These are phyloP conservation scores for Phyllosticta citriasiana DNA, from an alignment of 2,329 filamentous ascomycete species.

Conservation along the genomic window DNA sequence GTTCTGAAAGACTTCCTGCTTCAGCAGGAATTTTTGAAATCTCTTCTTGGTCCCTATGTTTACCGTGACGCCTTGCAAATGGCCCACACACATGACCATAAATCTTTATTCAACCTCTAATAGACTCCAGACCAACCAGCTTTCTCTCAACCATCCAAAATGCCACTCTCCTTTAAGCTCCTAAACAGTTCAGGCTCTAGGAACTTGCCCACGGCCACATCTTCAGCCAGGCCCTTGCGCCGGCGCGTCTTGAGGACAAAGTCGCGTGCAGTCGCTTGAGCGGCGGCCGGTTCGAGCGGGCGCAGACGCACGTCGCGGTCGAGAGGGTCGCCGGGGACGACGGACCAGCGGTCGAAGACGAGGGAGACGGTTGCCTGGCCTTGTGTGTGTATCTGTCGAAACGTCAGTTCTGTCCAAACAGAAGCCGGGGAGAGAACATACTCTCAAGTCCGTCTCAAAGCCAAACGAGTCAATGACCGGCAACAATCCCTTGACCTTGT, in stretches of 20 bases:
- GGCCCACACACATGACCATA: too few species aligned
- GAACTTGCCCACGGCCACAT: slow-evolving; percentile 93
- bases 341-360: slow-evolving; percentile 91
- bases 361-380: slow-evolving; percentile 83
- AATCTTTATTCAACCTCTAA: too few species aligned
- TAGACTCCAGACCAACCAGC: neutral
- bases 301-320: slow-evolving; percentile 75
- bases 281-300: slow-evolving; percentile 76
- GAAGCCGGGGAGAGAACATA: slow-evolving; percentile 13
- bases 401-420: neutral
- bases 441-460: slow-evolving; percentile 88
- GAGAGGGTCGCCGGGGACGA: slow-evolving; percentile 90
- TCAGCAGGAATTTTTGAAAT: too few species aligned
- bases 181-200: slow-evolving; percentile 89
- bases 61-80: too few species aligned
- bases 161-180: slow-evolving; percentile 77
- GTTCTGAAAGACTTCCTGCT: too few species aligned
- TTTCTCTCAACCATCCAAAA: slow-evolving; percentile 47
- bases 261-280: slow-evolving; percentile 84
- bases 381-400: slow-evolving; percentile 68
- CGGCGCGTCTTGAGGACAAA: slow-evolving; percentile 94
- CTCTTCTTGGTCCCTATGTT: too few species aligned
- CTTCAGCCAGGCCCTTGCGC: slow-evolving; percentile 88
- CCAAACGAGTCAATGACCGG: slow-evolving; percentile 97
- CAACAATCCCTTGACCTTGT: slow-evolving; percentile 80